Evolutionary conservation across 2,329 filamentous ascomycete species (phyloP).

Genomic region (Alternaria incomplexa): DNA sequence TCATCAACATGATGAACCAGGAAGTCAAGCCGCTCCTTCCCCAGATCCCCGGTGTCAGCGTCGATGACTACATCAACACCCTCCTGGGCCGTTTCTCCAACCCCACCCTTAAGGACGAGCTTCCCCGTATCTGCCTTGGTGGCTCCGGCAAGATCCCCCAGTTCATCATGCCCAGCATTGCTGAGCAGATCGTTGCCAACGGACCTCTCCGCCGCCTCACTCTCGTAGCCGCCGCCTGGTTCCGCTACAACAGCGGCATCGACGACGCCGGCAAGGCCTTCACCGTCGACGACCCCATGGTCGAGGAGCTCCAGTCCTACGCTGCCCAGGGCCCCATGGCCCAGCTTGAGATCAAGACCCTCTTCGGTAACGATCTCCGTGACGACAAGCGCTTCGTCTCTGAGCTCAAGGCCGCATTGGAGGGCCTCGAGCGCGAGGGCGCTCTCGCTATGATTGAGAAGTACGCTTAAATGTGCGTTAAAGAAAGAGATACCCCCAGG

Average conservation of each 20-base stretch:
- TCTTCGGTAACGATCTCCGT: slow-evolving; percentile 38
- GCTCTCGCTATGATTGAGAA: slow-evolving; percentile 30
- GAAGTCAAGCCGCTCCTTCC: slow-evolving; percentile 38
- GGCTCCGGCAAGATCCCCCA: slow-evolving; percentile 39
- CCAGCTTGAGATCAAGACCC: slow-evolving; percentile 18
- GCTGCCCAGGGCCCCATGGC: slow-evolving; percentile 22
- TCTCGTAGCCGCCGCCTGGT: slow-evolving; percentile 34
- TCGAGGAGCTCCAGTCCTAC: slow-evolving; percentile 30
- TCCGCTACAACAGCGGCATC: slow-evolving; percentile 34
- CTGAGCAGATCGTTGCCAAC: slow-evolving; percentile 33
- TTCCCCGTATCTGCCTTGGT: slow-evolving; percentile 39
- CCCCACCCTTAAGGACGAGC: slow-evolving; percentile 36
- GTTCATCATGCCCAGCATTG: slow-evolving; percentile 39
- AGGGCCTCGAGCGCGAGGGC: slow-evolving; percentile 26
- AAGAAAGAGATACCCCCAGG: not conserved
- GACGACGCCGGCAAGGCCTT: slow-evolving; percentile 32
- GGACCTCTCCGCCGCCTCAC: slow-evolving; percentile 33
- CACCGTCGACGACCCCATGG: slow-evolving; percentile 34
- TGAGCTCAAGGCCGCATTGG: slow-evolving; percentile 31
- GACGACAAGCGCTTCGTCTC: slow-evolving; percentile 33
- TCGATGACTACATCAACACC: slow-evolving; percentile 36
- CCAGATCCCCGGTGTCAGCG: slow-evolving; percentile 33
- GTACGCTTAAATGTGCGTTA: slow-evolving; percentile 12
- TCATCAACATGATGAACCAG: slow-evolving; percentile 39
- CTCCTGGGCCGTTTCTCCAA: slow-evolving; percentile 36